Evolutionary conservation across 2,329 filamentous ascomycete species (phyloP).

Genomic region (Colletotrichum graminicola): DNA sequence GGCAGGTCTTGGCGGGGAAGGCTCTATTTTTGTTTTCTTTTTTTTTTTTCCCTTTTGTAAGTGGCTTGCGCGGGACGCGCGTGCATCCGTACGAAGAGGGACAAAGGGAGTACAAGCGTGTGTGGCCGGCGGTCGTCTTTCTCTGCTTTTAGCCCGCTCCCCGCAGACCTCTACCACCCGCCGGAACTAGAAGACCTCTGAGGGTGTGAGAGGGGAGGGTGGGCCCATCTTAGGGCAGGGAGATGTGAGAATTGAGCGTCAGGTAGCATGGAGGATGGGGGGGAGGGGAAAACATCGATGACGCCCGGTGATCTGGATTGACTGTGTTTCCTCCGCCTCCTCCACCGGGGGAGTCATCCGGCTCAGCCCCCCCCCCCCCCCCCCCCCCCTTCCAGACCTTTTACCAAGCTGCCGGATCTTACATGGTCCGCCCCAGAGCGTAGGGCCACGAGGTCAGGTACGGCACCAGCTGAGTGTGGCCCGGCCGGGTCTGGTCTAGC

Average conservation of each 20-base stretch:
- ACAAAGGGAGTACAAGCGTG: not conserved
- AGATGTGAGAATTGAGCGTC: not conserved
- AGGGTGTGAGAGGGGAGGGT: not conserved
- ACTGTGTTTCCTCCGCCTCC: not conserved
- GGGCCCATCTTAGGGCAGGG: not conserved
- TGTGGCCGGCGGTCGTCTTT: not conserved
- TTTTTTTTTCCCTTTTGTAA: not conserved
- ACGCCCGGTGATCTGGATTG: not conserved
- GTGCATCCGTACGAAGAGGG: not conserved
- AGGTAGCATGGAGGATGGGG: not conserved
- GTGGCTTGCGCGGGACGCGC: not conserved
- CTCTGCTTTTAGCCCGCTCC: not conserved
- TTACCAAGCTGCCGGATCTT: slow-evolving; percentile 26
- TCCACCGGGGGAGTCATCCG: not conserved
- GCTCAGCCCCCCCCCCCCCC: not conserved
- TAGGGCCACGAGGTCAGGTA: not conserved
- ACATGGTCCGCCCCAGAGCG: not conserved
- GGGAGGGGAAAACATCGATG: not conserved
- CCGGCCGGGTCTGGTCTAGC: not conserved
- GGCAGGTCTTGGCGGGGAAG: not conserved
- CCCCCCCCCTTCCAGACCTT: not conserved
- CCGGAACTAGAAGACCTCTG: not conserved
- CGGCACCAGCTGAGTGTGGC: not conserved
- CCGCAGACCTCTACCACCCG: not conserved
- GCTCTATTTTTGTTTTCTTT: not conserved